phyloP scores from a whole-genome alignment of 495 filamentous ascomycete genomes.

The Hypoxylon perforatum region DNA sequence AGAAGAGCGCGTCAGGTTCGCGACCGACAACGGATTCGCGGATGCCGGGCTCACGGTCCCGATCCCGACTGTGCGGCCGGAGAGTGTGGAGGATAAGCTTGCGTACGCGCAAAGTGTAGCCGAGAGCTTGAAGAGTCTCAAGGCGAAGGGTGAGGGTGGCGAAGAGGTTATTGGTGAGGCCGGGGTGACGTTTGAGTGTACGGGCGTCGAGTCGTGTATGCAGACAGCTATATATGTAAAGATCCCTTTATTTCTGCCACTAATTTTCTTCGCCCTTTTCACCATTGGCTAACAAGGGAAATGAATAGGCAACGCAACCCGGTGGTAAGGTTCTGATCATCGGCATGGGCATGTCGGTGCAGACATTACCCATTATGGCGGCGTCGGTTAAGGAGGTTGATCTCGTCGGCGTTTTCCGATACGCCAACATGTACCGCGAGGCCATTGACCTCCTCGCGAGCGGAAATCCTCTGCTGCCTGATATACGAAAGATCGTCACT shows the following conservation, averaged over 20 bases:
- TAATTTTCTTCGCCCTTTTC: neutral
- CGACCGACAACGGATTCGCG: slow-evolving; percentile 74
- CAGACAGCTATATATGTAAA: slow-evolving; percentile 87
- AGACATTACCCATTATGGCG: slow-evolving; percentile 85
- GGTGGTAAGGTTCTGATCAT: slow-evolving; percentile 88
- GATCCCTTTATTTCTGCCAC: neutral
- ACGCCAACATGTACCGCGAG: slow-evolving; percentile 83
- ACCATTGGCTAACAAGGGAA: slow-evolving; percentile 11
- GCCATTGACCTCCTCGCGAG: slow-evolving; percentile 79
- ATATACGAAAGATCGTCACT: slow-evolving; percentile 75
- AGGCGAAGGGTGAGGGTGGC: slow-evolving; percentile 30
- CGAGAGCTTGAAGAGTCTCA: slow-evolving; percentile 57
- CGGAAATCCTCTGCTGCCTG: slow-evolving; percentile 62
- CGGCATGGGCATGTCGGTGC: slow-evolving; percentile 92
- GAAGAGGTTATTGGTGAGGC: slow-evolving; percentile 65
- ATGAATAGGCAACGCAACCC: slow-evolving; percentile 67
- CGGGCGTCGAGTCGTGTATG: slow-evolving; percentile 85
- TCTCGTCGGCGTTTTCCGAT: slow-evolving; percentile 89
- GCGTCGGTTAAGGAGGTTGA: slow-evolving; percentile 93
- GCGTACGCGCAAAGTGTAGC: slow-evolving; percentile 71
- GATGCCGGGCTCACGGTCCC: slow-evolving; percentile 71
- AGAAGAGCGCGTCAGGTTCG: slow-evolving; percentile 75
- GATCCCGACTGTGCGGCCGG: slow-evolving; percentile 56
- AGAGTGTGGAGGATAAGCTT: slow-evolving; percentile 67
- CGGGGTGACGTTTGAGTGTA: slow-evolving; percentile 90